Evolutionary conservation across 73 alveolate genomes (phyloP).

Genomic region (Urostyla sp.): DNA sequence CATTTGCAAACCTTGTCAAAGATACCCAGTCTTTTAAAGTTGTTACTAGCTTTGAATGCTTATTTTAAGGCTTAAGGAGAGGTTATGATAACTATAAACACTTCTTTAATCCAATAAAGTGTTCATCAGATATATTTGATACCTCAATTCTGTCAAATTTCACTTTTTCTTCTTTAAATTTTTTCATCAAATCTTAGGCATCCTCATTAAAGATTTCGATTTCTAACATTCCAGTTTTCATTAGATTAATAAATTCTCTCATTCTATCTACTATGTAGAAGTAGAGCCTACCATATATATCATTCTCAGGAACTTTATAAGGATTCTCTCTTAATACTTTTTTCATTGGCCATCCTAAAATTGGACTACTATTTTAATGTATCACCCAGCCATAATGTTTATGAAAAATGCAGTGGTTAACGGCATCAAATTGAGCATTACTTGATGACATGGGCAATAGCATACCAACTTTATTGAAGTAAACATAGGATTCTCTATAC

Average conservation of each 20-base stretch:
- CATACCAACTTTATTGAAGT: too few relatives aligned
- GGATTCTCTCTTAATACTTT: neutral
- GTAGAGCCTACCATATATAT: neutral
- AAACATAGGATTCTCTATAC: too few relatives aligned
- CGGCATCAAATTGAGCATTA: too few relatives aligned
- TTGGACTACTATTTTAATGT: neutral
- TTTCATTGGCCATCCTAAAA: neutral
- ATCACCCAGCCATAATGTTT: neutral
- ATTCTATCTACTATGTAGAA: neutral
- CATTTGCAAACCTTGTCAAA: neutral
- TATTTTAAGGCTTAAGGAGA: neutral
- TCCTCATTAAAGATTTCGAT: too few relatives aligned
- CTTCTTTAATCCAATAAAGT: neutral
- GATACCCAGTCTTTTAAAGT: neutral
- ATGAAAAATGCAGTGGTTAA: too few relatives aligned
- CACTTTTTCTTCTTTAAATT: neutral
- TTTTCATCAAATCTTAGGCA: neutral
- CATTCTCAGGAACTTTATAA: neutral
- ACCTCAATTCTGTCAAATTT: neutral
- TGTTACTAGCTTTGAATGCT: neutral
- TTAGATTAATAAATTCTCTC: neutral
- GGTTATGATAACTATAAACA: neutral
- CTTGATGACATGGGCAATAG: too few relatives aligned
- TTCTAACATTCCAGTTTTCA: neutral
- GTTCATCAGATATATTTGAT: neutral